Base-by-base conservation (phyloP, 2,329 filamentous ascomycete species). In the Teratosphaeriaceae sp. region DNA sequence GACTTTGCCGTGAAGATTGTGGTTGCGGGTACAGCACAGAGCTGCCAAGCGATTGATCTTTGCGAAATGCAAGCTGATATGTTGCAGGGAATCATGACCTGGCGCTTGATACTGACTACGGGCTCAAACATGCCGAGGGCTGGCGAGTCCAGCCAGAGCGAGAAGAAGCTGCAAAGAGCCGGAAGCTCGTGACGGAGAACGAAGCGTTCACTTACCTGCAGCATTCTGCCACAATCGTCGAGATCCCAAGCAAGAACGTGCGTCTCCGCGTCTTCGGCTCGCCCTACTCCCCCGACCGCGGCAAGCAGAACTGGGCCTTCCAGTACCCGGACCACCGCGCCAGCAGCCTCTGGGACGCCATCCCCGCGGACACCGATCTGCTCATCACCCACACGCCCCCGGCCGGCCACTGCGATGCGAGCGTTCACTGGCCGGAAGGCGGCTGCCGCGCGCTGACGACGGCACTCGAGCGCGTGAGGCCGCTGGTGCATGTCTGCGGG, bases 341-440 rank as follows among this genome's bases (percentile, higher is more conserved):
- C 11, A 47, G 54, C 30, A 44, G 55, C 11, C 54, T 83, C 1
- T 88, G 84, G 84, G 65, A 72, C 13, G 62, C 62, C 7, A 79
- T 88, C 18, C 80, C 82, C 0, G 58, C 72, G 0, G 71, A 78
- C 38, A 70, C 73, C 0, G 82, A 88, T 55, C 69, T 88, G 30
- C 68, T 88, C 1, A 68, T 88, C 21, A 86, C 83, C 2, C 84
- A 88, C 58, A 83, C 81, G 0, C 84, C 84, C 9, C 74, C 83
- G 0, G 69, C 67, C 46, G 71, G 66, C 1, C 76, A 84, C 56
- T 70, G 75, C 47, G 83, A 88, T 49, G 43, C 42, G 9, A 59
- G 56, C 33, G 40, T 43, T 12, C 61, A 63, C 43, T 62, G 56
- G 58, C 35, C 40, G n/a, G 67, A 71, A 50, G 64, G 65, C 19